phyloP scores from a whole-genome alignment of 306 rosid species.

The Dicorynia guianensis region DNA sequence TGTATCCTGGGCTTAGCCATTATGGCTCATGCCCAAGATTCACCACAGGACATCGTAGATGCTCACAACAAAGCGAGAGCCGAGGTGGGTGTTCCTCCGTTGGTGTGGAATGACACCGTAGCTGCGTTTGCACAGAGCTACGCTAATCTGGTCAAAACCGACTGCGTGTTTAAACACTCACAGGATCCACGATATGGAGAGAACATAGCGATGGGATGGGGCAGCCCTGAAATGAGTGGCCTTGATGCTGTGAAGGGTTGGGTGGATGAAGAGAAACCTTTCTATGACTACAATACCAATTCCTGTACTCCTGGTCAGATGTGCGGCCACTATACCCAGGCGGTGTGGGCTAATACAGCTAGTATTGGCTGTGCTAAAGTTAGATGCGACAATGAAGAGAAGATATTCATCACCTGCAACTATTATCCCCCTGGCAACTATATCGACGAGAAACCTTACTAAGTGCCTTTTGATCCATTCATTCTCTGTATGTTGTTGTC shows the following conservation, averaged over 20 bases:
- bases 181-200: slow-evolving; percentile 43
- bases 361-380: slow-evolving; percentile 62
- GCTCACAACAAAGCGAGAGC: slow-evolving; percentile 45
- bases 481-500: too few relatives aligned
- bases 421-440: slow-evolving; percentile 65
- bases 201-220: slow-evolving; percentile 36
- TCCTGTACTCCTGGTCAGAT: slow-evolving; percentile 36
- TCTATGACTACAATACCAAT: slow-evolving; percentile 53
- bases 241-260: slow-evolving; percentile 49
- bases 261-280: slow-evolving; percentile 41
- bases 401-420: slow-evolving; percentile 62
- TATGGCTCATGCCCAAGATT: slow-evolving; percentile 39
- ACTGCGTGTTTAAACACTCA: slow-evolving; percentile 42
- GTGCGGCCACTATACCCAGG: slow-evolving; percentile 62
- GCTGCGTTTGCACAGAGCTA: slow-evolving; percentile 44
- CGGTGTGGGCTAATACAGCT: slow-evolving; percentile 52
- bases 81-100: not conserved
- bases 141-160: slow-evolving; percentile 4
- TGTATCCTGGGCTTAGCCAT: not conserved
- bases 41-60: slow-evolving; percentile 37
- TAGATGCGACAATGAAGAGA: slow-evolving; percentile 44
- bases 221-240: slow-evolving; percentile 35
- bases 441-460: slow-evolving; percentile 49
- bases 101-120: slow-evolving; percentile 33
- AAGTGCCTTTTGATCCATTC: too few relatives aligned